A percentile compares a stretch with the other conserved stretches of the same genome.
phyloP scores from a whole-genome alignment of 2,329 filamentous ascomycete species.

The Metarhizium brunneum region DNA sequence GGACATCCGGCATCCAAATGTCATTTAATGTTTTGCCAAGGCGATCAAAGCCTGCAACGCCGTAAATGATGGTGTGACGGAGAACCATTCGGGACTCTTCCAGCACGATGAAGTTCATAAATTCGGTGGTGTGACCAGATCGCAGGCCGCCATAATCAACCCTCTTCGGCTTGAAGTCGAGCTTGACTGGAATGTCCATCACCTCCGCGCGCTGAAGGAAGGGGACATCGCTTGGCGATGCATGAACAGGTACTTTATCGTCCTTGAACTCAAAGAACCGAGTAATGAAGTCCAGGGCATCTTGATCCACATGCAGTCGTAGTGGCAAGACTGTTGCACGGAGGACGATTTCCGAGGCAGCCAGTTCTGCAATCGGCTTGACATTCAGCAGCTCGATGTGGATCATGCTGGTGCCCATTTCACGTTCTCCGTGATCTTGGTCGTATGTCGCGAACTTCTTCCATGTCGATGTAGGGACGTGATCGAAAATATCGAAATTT shows the following conservation, averaged over 20 bases:
- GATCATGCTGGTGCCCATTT: conserved; percentile 81
- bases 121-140: conserved; percentile 90
- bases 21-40: conserved; percentile 86
- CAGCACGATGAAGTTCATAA: conserved; percentile 96
- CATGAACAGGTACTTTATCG: conserved; percentile 46
- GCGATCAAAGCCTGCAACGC: conserved; percentile 81
- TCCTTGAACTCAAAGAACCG: conserved; percentile 98
- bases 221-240: conserved; percentile 60
- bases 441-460: conserved; percentile 96
- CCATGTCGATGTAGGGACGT: conserved; percentile 93
- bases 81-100: conserved; percentile 82
- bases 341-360: conserved; percentile 82
- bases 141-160: conserved; percentile 90
- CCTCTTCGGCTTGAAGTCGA: conserved; percentile 96
- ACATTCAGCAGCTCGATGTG: conserved; percentile 84
- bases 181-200: conserved; percentile 69
- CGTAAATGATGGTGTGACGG: conserved; percentile 85
- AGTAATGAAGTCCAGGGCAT: conserved; percentile 92
- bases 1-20: conserved; percentile 93
- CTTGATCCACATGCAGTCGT: conserved; percentile 90
- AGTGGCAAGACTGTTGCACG: conserved; percentile 73
- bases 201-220: conserved; percentile 89
- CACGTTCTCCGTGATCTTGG: conserved; percentile 74
- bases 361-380: conserved; percentile 71
- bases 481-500: conserved; percentile 85